Conservation (phyloP, 495 filamentous ascomycete genomes). For the Aspergillus coremiiformis region DNA sequence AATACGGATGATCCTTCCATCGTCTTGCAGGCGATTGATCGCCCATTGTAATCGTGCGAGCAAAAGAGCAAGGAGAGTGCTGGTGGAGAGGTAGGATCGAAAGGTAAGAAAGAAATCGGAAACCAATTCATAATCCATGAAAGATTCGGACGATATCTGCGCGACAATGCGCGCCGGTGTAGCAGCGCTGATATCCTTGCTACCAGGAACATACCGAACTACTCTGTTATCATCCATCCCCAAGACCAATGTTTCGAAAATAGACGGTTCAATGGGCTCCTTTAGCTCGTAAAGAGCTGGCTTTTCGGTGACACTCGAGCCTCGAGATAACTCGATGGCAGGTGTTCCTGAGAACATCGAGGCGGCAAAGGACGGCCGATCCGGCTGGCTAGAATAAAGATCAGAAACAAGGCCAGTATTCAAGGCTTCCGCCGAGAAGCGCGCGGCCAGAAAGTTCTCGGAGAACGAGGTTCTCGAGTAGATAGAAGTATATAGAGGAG, state of each 20-base stretch:
- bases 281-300: constrained; percentile 38
- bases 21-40: constrained; percentile 68
- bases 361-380: constrained; percentile 31
- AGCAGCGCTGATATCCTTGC: constrained; percentile 75
- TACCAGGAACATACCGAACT: constrained; percentile 70
- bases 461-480: constrained; percentile 47
- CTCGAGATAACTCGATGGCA: constrained; percentile 30
- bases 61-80: constrained; percentile 72
- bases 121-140: constrained; percentile 94
- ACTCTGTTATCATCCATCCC: constrained; percentile 69
- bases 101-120: constrained; percentile 98
- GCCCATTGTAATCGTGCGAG: constrained; percentile 85
- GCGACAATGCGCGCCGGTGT: constrained; percentile 88
- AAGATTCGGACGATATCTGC: constrained; percentile 93
- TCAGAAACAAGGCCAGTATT: constrained; percentile 15
- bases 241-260: constrained; percentile 73
- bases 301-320: constrained; percentile 26
- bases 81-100: constrained; percentile 70
- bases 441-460: constrained; percentile 48
- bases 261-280: constrained; percentile 45
- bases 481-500: constrained; percentile 70
- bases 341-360: constrained; percentile 45
- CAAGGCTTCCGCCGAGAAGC: constrained; percentile 25
- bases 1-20: constrained; percentile 85
- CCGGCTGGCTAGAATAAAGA: constrained; percentile 21